Base-by-base conservation (phyloP, 495 filamentous ascomycete species). In the Evernia prunastri region DNA sequence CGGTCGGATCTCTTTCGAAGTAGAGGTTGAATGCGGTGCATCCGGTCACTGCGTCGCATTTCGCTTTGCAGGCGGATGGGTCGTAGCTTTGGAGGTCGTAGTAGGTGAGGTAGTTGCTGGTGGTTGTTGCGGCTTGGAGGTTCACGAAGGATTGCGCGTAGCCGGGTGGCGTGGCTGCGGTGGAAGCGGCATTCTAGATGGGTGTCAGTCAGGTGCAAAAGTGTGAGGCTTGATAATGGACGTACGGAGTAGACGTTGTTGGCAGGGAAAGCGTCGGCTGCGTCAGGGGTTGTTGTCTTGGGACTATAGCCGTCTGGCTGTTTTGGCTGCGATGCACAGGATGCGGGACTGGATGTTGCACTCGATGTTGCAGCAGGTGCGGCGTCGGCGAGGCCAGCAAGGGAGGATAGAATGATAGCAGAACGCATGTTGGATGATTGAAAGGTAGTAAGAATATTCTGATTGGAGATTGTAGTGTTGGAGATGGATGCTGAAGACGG, bases 11-110 rank as follows among this genome's bases (percentile, higher is more conserved):
- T 40, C 80, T 71, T 64, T 82, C 80, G 51, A 74, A 76, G 66
- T 73, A 82, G 35, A 82, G 72, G 67, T 82, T 80, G 71, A 81
- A 80, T 10, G 67, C 74, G 35, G 70, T 69, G 68, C 80, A 82
- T 18, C 64, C 51, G 1, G 63, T 56, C 25, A 60, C 64, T 45
- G 59, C 59, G 59, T 77, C 68, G 64, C 75, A 77, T 23, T 59
- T 45, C 23, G 65, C 42, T 27, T 72, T 70, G 65, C 80, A 82
- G 9, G 62, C 64, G n/a, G 60, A 61, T 4, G 77, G 70, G 59
- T 80, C 76, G 66, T 81, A 82, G 15, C 73, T 67, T 40, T 69
- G 59, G 15, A 81, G 69, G 1, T 68, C 71, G n/a, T 72, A 69
- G 62, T 73, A 75, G 5, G 77, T 75, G 18, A 80, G 66, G 68